Conservation (phyloP, 495 filamentous ascomycete species). For the Neurospora sp. region DNA sequence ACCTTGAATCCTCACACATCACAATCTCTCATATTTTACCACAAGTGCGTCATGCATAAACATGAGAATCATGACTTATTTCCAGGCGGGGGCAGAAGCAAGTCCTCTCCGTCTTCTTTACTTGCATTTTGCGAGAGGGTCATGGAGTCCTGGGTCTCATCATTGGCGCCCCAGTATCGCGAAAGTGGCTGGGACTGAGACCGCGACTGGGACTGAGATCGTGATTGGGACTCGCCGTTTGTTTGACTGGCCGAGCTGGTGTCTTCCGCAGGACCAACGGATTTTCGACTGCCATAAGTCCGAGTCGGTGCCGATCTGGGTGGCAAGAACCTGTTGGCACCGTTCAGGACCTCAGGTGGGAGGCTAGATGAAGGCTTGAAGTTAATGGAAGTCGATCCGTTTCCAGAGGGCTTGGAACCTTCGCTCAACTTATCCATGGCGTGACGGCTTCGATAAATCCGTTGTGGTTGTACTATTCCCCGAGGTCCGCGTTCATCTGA, state of each 20-base stretch:
- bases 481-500: neutral
- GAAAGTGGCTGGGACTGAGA: slow-evolving; percentile 1
- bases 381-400: neutral
- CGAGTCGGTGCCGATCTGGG: neutral
- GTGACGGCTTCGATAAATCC: neutral
- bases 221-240: slow-evolving; percentile 1
- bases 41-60: neutral
- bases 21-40: neutral
- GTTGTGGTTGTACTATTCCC: neutral
- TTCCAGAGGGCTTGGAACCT: neutral
- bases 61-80: neutral
- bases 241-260: neutral
- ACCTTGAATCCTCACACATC: neutral
- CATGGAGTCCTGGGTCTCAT: slow-evolving; percentile 6
- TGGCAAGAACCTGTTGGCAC: neutral
- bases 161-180: neutral
- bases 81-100: neutral
- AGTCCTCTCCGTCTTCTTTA: neutral
- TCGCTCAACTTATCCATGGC: neutral
- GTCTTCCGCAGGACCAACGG: neutral
- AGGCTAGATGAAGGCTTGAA: neutral
- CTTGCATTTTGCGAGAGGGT: slow-evolving; percentile 1
- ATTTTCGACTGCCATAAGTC: neutral
- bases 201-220: slow-evolving; percentile 4
- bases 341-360: neutral